These are phyloP conservation scores for Cercospora sp. DNA, from an alignment of 2,329 filamentous ascomycete genomes.

Conservation along the genomic window DNA sequence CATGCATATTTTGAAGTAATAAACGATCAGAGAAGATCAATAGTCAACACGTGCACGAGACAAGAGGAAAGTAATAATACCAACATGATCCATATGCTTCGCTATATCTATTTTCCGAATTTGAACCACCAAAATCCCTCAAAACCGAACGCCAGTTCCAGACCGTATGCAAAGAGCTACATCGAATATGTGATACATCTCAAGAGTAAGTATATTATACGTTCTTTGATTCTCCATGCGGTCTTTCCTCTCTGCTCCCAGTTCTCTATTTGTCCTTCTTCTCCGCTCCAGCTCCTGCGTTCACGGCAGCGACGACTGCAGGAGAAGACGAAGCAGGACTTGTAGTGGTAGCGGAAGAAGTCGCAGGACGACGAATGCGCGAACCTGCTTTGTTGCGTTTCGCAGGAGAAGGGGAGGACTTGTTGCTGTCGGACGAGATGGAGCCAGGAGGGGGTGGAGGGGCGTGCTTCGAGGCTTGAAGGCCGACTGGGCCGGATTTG, in stretches of 20 bases:
- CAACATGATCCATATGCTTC: neutral
- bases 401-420: neutral
- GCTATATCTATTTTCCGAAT: neutral
- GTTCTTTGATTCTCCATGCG: neutral
- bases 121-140: neutral
- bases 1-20: neutral
- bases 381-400: slow-evolving; percentile 24
- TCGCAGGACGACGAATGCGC: slow-evolving; percentile 22
- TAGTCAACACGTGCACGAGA: neutral
- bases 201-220: neutral
- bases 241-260: neutral
- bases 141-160: neutral
- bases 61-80: neutral
- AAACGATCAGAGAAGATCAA: neutral
- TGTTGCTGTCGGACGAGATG: neutral
- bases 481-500: neutral
- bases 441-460: neutral
- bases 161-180: neutral
- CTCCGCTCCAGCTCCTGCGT: neutral
- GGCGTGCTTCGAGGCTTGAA: slow-evolving; percentile 1
- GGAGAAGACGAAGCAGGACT: neutral
- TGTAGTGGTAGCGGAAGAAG: neutral
- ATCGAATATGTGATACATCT: neutral
- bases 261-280: neutral
- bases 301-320: neutral